Base-by-base conservation (phyloP, 192 early-diverging fungal species). In the Chytriomyces sp. region DNA sequence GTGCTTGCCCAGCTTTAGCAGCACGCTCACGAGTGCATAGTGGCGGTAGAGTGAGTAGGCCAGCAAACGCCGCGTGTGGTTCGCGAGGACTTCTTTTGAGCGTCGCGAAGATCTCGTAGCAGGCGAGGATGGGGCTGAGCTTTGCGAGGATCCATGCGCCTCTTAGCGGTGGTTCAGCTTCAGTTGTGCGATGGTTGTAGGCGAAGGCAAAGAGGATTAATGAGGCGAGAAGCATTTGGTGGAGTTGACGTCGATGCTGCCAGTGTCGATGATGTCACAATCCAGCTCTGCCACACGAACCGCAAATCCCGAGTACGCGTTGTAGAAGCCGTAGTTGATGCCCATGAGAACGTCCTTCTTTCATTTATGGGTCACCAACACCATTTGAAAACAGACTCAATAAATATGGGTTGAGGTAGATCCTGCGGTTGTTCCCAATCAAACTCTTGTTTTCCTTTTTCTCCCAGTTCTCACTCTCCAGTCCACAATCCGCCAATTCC, bases 371-470 rank as follows among this genome's bases (percentile, higher is more conserved):
- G 61, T 32, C 28, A 10, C 30, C 10, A 25, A 14, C 40, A 44
- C 37, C 7, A 39, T 38, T 36, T 56, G 4, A 66, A n/a, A n/a
- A n/a, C n/a, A n/a, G n/a, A n/a, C n/a, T n/a, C n/a, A n/a, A n/a
- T n/a, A n/a, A n/a, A n/a, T n/a, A n/a, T 77, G 40, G 75, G 69
- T 39, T 91, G 76, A 2, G 79, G 78, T 25, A 92, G 54, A 59
- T 84, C 77, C 68, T 98, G 94, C 6, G 90, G 89, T n/a, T 93
- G 72, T 54, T 94, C 91, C 96, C 96, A 98, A 70, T 96, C 88
- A 77, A 92, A 92, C n/a, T 59, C 68, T 34, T 91, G n/a, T n/a
- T 84, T 26, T 86, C 84, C 41, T 65, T 36, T 36, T 37, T 67
- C 3, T 53, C 73, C 52, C 70, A 68, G 77, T 84, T 79, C 37